A percentile compares a stretch with the other conserved stretches of the same genome.
Evolutionary conservation across 768 basidiomycete genomes (phyloP).

Genomic region (Lentinula sp.): DNA sequence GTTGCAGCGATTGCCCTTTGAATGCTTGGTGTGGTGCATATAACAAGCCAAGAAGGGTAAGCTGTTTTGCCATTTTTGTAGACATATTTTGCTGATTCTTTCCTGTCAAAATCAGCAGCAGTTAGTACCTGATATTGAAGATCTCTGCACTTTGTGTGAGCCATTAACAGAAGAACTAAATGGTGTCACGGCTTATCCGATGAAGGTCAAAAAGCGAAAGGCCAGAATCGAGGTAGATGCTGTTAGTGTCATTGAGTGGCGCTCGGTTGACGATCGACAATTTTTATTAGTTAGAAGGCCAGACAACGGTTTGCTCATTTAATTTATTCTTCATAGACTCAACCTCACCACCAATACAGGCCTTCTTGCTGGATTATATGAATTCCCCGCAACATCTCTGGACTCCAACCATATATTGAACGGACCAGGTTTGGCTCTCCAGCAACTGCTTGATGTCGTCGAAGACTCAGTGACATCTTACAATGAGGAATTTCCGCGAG

Average conservation of each 20-base stretch:
- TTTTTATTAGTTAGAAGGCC: slow-evolving; percentile 81
- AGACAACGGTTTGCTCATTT: slow-evolving; percentile 56
- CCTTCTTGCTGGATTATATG: slow-evolving; percentile 83
- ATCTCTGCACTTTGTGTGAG: slow-evolving; percentile 64
- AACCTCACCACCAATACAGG: slow-evolving; percentile 37
- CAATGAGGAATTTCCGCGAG: not conserved
- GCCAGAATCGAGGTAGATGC: slow-evolving; percentile 79
- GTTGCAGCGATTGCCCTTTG: slow-evolving; percentile 70
- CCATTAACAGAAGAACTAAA: slow-evolving; percentile 32
- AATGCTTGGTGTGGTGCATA: slow-evolving; percentile 65
- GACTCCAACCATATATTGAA: slow-evolving; percentile 37
- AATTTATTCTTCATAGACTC: not conserved
- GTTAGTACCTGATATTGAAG: slow-evolving; percentile 62
- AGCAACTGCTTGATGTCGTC: slow-evolving; percentile 35
- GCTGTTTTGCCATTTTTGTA: not conserved
- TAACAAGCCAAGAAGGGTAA: slow-evolving; percentile 11
- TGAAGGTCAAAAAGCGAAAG: slow-evolving; percentile 80
- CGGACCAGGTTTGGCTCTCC: slow-evolving; percentile 24
- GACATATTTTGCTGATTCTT: not conserved
- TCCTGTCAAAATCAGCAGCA: not conserved
- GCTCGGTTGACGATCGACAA: slow-evolving; percentile 36
- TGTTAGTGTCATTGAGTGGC: slow-evolving; percentile 86
- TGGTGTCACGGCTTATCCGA: slow-evolving; percentile 74
- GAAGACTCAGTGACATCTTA: slow-evolving; percentile 17
- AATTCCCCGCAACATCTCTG: slow-evolving; percentile 70